Conservation (phyloP, 257 asterid genomes). For the Jaltomata sinuosa region DNA sequence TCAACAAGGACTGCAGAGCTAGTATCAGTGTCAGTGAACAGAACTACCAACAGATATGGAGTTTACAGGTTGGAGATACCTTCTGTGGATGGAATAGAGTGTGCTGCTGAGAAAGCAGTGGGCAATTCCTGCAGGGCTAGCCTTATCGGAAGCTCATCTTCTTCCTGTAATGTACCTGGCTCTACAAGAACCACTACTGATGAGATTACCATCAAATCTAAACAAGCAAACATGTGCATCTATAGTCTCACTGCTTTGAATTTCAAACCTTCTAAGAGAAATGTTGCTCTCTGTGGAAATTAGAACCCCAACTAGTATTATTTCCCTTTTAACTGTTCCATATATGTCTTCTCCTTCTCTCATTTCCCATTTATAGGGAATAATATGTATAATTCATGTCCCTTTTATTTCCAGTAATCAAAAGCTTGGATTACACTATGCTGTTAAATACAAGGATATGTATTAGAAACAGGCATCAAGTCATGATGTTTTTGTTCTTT, state of each 20-base stretch:
- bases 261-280: constrained; percentile 62
- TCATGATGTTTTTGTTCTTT: background rate
- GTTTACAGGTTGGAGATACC: constrained; percentile 73
- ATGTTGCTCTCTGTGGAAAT: constrained; percentile 48
- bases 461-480: background rate
- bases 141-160: constrained; percentile 25
- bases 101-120: constrained; percentile 68
- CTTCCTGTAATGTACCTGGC: constrained; percentile 47
- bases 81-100: constrained; percentile 75
- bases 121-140: constrained; percentile 61
- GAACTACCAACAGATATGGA: constrained; percentile 73
- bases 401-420: background rate
- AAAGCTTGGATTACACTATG: background rate
- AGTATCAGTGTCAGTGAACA: constrained; percentile 65
- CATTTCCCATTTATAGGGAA: background rate
- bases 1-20: constrained; percentile 65
- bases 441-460: background rate
- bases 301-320: background rate
- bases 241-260: constrained; percentile 56
- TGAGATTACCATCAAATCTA: constrained; percentile 59
- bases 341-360: background rate
- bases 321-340: background rate
- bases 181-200: constrained; percentile 47
- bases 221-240: constrained; percentile 52
- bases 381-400: background rate